A percentile compares a stretch with the other conserved stretches of the same genome.
These are phyloP conservation scores for Fonsecaea pugnacius DNA, from an alignment of 2,329 filamentous ascomycete species.

Conservation along the genomic window DNA sequence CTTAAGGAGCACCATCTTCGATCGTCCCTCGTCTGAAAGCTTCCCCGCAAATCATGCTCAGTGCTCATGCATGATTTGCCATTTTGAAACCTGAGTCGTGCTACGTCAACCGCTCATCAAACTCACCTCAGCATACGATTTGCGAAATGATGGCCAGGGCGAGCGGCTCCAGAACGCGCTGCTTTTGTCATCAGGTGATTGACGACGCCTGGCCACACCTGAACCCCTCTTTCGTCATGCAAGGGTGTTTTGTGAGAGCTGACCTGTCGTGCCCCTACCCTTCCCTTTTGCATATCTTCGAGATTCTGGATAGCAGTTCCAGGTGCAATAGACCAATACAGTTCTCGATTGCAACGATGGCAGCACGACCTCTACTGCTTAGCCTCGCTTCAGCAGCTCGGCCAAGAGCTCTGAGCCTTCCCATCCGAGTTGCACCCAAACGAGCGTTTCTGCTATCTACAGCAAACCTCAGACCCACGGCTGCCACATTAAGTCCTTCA, in stretches of 20 bases:
- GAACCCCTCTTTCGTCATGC: slow-evolving; percentile 17
- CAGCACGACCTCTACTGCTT: slow-evolving; percentile 27
- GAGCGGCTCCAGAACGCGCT: slow-evolving; percentile 7
- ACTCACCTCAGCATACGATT: slow-evolving; percentile 5
- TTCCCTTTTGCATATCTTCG: background rate
- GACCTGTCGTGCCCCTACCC: background rate
- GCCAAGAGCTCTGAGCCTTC: slow-evolving; percentile 1
- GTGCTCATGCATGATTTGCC: slow-evolving; percentile 7
- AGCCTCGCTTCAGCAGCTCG: slow-evolving; percentile 15
- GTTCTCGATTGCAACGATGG: slow-evolving; percentile 17
- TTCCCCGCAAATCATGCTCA: slow-evolving; percentile 17
- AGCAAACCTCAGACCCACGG: slow-evolving; percentile 12
- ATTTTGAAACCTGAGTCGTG: background rate
- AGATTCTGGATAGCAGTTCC: background rate
- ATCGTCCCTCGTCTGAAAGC: background rate
- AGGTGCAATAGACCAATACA: background rate
- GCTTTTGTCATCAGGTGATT: background rate
- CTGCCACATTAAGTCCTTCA: slow-evolving; percentile 16
- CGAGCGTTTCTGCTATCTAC: slow-evolving; percentile 21
- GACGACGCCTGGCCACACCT: background rate
- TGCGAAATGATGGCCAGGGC: background rate
- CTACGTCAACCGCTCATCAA: background rate
- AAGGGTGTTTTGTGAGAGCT: background rate
- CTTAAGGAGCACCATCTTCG: background rate
- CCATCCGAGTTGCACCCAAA: background rate